Evolutionary conservation across 345 rosid genomes (phyloP), one percentile per base, ranked within the genome.

Genomic region (Leavenworthia alabamica): DNA sequence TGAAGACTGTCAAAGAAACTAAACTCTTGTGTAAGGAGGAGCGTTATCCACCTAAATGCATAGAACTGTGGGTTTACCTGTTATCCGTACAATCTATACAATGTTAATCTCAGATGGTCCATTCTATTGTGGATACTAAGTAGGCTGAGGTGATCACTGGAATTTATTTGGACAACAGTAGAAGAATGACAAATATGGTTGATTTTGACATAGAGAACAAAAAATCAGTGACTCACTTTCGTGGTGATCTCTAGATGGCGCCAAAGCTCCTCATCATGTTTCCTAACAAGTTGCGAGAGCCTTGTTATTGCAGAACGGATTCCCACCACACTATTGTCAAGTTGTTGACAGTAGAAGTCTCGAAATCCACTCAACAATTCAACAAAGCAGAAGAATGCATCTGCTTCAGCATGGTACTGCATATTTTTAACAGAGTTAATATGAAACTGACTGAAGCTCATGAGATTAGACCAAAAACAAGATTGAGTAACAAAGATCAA

Each of bases 21-120:
- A 82, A 89, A 92, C 54, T 92, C 99, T 67, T 89, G 99, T 2
- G 99, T 93, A 77, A 93, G 82, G 29, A 93, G 99, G 39, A 93
- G 90, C 48, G 99, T 93, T 63, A 93, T 93, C 99, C 99, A 93
- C 75, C 99, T 79, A 74, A 93, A 93, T 22, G 96, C 96, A 54
- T 93, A 89, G 66, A 93, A 93, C n/a, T n/a, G n/a, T n/a, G n/a
- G n/a, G n/a, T n/a, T n/a, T n/a, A n/a, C n/a, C 58, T 89, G 97
- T 54, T 96, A 96, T 69, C 89, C 89, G 97, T 93, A 91, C 64
- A 73, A 57, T 47, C 68, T 19, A 14, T 45, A 60, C 48, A 29
- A 47, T 37, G 58, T 70, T 44, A 70, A 22, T 61, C 19, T 35
- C 35, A n/a, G n/a, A n/a, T n/a, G n/a, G n/a, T n/a, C n/a, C n/a